Evolutionary conservation across 2,329 filamentous ascomycete genomes (phyloP), one percentile per base, ranked within the genome.

Genomic region (Annulohypoxylon truncatum): DNA sequence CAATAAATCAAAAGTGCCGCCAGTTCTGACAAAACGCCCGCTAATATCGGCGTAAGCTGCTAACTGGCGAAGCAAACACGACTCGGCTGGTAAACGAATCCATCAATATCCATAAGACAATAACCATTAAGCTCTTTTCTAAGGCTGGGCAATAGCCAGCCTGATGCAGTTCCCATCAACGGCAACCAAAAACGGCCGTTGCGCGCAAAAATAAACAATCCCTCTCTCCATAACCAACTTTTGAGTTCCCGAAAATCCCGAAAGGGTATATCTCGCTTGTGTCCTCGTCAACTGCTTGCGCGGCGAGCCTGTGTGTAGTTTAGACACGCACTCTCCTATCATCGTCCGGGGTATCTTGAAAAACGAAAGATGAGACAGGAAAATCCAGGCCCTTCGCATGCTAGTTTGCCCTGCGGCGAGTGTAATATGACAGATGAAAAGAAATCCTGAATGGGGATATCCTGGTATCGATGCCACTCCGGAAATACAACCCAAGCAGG

Each of bases 391-490:
- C 67, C 68, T 68, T 74, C 58, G 72, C 72, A 68, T 71, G 61
- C 52, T 64, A 68, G 51, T 40, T 68, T 73, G 74, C 74, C 74
- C 71, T 70, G 74, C 70, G 74, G 73, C 74, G 50, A 53, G 57
- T 74, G 70, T 75, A 75, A 72, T 75, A 75, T 72, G 71, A 76
- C 71, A 75, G 58, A 70, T 70, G 61, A 72, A 72, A 71, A 65
- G 64, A 74, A 73, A 72, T 66, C 71, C 71, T 68, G 42, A 52
- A 61, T 50, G 63, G 64, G 69, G 67, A 71, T 57, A 66, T 71
- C 67, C 63, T 65, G 67, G 67, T 65, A 68, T 70, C 64, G 50
- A 67, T 64, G 65, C 52, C 60, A 67, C 61, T 67, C 68, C 67
- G 64, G 69, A 68, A 71, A 68, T 69, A 69, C 54, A 54, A 67